Evolutionary conservation across 352 stramenopile species (phyloP), one percentile per base, ranked within the genome.

Genomic region (Phytophthora pisi): DNA sequence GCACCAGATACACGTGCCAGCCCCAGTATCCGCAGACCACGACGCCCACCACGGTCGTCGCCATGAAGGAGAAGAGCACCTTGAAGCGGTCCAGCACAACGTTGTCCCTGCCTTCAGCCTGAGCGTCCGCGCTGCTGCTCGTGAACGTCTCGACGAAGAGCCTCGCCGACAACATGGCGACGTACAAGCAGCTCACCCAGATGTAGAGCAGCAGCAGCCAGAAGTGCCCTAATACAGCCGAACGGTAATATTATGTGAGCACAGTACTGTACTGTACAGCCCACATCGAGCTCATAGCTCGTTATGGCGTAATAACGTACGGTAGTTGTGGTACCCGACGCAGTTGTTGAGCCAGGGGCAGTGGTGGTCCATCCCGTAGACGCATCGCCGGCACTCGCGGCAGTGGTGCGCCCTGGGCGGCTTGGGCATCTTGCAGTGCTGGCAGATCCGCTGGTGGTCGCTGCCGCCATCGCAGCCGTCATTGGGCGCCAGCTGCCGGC

Each of bases 341-440:
- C 96, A 99, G 81, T 99, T 99, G 80, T 99, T 99, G 18, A 99
- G 86, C 96, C 96, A 99, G 8, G 95, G 95, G 69, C 96, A 98
- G 72, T 99, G 95, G 90, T 99, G 97, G 78, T 99, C 97, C 95
- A 99, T 98, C 76, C 98, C 96, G 62, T 96, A 89, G 31, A 98
- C 89, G 57, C 94, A 98, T 58, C 84, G 68, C 54, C 88, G 79
- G 78, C 93, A 98, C 31, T 98, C 79, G 30, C 79, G 81, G 72
- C 82, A 91, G 54, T 91, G 82, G 57, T 91, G 81, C 23, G 81
- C 79, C 23, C 76, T 67, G 10, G 38, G 52, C 0, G 82, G 80
- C 38, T 80, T 82, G 16, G 46, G 26, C 3, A 7, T 6, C 16
- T 61, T 55, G 16, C 75, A 82, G 31, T 69, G 40, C 16, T 34